These are phyloP conservation scores for Alternaria incomplexa DNA, from an alignment of 2,329 filamentous ascomycete species.

Conservation along the genomic window DNA sequence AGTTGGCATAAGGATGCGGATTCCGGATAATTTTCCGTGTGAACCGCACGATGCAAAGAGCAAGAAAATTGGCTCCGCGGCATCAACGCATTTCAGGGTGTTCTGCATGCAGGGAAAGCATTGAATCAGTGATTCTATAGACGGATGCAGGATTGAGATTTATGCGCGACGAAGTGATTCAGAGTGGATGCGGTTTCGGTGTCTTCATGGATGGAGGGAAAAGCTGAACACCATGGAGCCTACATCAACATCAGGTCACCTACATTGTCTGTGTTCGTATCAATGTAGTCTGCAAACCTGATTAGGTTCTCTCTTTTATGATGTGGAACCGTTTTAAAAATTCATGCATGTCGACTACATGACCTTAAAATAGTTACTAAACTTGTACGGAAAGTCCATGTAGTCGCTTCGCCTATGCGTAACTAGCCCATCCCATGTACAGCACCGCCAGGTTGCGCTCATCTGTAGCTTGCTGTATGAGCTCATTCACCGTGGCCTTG, in stretches of 20 bases:
- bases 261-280: background rate
- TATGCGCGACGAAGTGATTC: background rate
- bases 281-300: background rate
- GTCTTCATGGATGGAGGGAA: background rate
- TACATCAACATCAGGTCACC: background rate
- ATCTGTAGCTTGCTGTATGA: constrained; percentile 95
- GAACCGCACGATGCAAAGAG: background rate
- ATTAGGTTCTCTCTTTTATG: background rate
- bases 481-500: constrained; percentile 91
- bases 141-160: rapidly evolving
- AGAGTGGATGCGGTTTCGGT: background rate
- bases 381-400: background rate
- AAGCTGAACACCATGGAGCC: background rate
- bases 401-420: constrained; percentile 21
- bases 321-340: background rate
- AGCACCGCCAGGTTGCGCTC: constrained; percentile 90
- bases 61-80: background rate
- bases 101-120: background rate
- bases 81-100: background rate
- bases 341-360: background rate
- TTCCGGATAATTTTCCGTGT: background rate
- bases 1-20: too few relatives aligned
- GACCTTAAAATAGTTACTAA: background rate
- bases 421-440: constrained; percentile 57
- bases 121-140: background rate